phyloP scores from a whole-genome alignment of 1,284 basidiomycete species.

The Apiotrichum gracile region DNA sequence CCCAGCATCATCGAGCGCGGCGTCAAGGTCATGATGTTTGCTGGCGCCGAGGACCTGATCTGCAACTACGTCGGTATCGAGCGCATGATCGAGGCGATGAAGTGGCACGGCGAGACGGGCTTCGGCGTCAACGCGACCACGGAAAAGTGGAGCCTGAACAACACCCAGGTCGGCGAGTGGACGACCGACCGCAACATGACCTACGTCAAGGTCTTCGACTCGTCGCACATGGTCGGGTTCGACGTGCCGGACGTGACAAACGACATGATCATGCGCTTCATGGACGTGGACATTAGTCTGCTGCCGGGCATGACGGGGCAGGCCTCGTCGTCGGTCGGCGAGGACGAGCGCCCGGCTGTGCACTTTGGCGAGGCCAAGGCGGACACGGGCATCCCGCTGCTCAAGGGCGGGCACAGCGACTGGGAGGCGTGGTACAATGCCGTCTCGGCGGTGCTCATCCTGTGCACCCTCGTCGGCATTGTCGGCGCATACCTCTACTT shows the following conservation, averaged over 20 bases:
- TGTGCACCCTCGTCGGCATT: slow-evolving; percentile 65
- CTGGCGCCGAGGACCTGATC: slow-evolving; percentile 91
- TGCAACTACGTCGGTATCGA: slow-evolving; percentile 93
- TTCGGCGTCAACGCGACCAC: slow-evolving; percentile 72
- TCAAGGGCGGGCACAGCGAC: slow-evolving; percentile 65
- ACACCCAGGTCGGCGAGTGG: slow-evolving; percentile 80
- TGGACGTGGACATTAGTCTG: slow-evolving; percentile 77
- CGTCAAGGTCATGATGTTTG: slow-evolving; percentile 84
- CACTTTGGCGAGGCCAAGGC: slow-evolving; percentile 25
- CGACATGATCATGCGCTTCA: slow-evolving; percentile 97
- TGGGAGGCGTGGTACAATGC: slow-evolving; percentile 93
- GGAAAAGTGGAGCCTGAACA: slow-evolving; percentile 73
- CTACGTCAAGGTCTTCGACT: slow-evolving; percentile 79
- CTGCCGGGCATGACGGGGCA: slow-evolving; percentile 67
- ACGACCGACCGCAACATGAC: slow-evolving; percentile 79
- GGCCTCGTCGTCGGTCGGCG: slow-evolving; percentile 39
- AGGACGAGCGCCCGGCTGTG: slow-evolving; percentile 32
- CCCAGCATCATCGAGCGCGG: slow-evolving; percentile 67
- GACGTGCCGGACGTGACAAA: slow-evolving; percentile 84
- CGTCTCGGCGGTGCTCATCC: slow-evolving; percentile 74
- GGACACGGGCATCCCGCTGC: slow-evolving; percentile 50
- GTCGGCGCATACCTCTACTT: slow-evolving; percentile 53
- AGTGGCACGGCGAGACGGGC: slow-evolving; percentile 80
- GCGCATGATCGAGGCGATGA: slow-evolving; percentile 71
- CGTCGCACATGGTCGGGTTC: slow-evolving; percentile 88